phyloP scores from a whole-genome alignment of 23 red algal genomes.

The Agarophyton chilense region DNA sequence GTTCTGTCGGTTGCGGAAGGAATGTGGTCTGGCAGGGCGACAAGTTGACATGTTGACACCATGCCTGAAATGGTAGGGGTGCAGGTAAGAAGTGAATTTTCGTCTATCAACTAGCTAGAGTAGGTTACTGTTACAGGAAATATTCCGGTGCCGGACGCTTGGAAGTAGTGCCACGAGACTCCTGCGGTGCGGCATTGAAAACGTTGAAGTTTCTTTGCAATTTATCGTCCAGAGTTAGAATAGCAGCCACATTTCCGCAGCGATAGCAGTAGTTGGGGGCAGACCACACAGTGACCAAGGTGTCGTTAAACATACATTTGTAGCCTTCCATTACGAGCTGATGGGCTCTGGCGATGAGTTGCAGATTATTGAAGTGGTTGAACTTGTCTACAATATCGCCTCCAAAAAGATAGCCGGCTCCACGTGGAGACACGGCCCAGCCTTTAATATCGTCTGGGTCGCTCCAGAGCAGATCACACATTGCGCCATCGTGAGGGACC shows the following conservation, averaged over 20 bases:
- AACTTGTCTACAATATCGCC: slow-evolving; percentile 75
- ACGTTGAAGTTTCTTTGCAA: slow-evolving; percentile 70
- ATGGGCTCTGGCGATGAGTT: slow-evolving; percentile 90
- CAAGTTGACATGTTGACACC: neutral
- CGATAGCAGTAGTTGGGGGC: slow-evolving; percentile 98
- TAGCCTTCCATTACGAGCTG: slow-evolving; percentile 99
- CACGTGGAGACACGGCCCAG: slow-evolving; percentile 84
- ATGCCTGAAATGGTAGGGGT: neutral
- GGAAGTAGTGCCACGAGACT: slow-evolving; percentile 18
- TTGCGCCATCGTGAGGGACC: slow-evolving; percentile 93
- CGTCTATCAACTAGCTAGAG: neutral
- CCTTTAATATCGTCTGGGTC: slow-evolving; percentile 93
- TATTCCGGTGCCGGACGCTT: slow-evolving; percentile 74
- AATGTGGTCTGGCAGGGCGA: no score
- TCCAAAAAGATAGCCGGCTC: slow-evolving; percentile 92
- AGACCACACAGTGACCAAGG: slow-evolving; percentile 87
- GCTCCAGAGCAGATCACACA: slow-evolving; percentile 96
- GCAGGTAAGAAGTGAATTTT: neutral
- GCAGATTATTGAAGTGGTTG: slow-evolving; percentile 71
- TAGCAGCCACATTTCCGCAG: slow-evolving; percentile 92
- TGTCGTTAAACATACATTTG: slow-evolving; percentile 74
- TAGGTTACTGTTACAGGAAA: slow-evolving; percentile 68
- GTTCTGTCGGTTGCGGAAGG: neutral
- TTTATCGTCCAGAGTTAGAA: slow-evolving; percentile 84
- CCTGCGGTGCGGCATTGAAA: slow-evolving; percentile 78